phyloP scores from a whole-genome alignment of 2,329 filamentous ascomycete species.

The Proliferodiscus dingleyae region DNA sequence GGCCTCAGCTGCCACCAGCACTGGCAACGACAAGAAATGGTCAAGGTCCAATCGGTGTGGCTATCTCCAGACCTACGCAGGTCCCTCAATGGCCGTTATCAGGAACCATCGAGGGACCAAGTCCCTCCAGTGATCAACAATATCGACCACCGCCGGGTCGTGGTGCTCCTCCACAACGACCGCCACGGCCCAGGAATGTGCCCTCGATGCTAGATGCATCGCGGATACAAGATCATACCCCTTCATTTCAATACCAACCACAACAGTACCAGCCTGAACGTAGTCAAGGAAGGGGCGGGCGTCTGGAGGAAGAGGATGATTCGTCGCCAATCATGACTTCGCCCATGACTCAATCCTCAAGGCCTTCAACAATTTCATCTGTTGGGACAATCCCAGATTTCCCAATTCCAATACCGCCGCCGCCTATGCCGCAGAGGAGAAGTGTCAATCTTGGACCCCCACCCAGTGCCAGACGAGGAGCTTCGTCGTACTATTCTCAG shows the following conservation, averaged over 20 bases:
- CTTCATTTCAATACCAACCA: conserved; percentile 45
- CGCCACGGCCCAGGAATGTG: conserved; percentile 54
- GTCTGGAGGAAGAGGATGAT: conserved; percentile 16
- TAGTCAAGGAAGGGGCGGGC: conserved; percentile 2
- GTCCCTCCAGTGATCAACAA: conserved; percentile 27
- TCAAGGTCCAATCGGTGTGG: conserved; percentile 27
- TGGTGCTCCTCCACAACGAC: conserved; percentile 51
- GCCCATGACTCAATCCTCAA: conserved; percentile 45
- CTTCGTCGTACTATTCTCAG: conserved; percentile 61
- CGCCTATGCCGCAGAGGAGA: conserved; percentile 33
- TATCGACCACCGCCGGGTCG: conserved; percentile 49
- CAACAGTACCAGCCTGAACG: conserved; percentile 32
- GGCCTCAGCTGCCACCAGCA: conserved; percentile 22
- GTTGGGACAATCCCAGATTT: conserved; percentile 54
- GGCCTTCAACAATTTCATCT: conserved; percentile 49
- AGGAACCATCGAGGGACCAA: conserved; percentile 17
- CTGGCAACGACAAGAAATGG: conserved; percentile 15
- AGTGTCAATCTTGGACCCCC: conserved; percentile 55
- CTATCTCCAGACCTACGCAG: conserved; percentile 46
- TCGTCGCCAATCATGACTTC: conserved; percentile 37
- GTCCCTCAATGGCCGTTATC: conserved; percentile 52
- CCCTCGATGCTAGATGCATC: conserved; percentile 55
- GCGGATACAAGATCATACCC: conserved; percentile 50
- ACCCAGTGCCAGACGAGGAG: conserved; percentile 54
- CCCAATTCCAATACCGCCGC: conserved; percentile 24